A percentile compares a stretch with the other conserved stretches of the same genome.
These are phyloP conservation scores for Cymbidium sinense DNA, from an alignment of 106 monocot species.

Conservation along the genomic window DNA sequence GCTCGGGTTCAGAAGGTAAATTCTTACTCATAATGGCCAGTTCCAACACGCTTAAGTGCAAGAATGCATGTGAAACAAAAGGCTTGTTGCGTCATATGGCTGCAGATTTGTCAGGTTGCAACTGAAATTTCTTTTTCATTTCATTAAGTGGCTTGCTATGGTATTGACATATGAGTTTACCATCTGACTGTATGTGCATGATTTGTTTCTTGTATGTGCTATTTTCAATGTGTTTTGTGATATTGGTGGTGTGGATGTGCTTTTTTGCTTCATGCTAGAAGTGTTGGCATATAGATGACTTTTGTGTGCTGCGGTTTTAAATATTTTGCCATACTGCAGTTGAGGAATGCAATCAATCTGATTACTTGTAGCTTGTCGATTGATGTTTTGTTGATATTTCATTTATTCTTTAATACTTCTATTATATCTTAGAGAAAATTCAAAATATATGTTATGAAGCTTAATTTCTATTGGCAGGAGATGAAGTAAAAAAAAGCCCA, in stretches of 20 bases:
- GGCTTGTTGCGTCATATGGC: not conserved
- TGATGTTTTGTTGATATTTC: not conserved
- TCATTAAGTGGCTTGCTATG: not conserved
- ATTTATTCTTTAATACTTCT: not conserved
- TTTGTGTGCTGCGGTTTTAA: not conserved
- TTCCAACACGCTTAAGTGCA: not conserved
- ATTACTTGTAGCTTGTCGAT: not conserved
- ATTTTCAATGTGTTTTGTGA: not conserved
- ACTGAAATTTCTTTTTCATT: not conserved
- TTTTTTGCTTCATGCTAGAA: not conserved
- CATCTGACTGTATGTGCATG: not conserved
- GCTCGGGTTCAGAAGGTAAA: constrained; percentile 77
- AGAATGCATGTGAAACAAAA: not conserved
- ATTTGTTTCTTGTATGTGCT: not conserved
- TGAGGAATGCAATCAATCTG: not conserved
- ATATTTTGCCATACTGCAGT: not conserved
- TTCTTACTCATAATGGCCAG: not conserved
- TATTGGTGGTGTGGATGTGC: not conserved
- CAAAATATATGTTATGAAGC: not conserved
- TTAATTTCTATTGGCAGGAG: not conserved
- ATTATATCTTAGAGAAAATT: not conserved
- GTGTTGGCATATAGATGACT: not conserved
- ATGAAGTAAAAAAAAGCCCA: not conserved
- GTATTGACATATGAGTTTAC: not conserved
- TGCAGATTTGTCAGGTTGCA: not conserved